phyloP scores from a whole-genome alignment of 2,329 filamentous ascomycete genomes.

The Trichoderma afroharzianum region DNA sequence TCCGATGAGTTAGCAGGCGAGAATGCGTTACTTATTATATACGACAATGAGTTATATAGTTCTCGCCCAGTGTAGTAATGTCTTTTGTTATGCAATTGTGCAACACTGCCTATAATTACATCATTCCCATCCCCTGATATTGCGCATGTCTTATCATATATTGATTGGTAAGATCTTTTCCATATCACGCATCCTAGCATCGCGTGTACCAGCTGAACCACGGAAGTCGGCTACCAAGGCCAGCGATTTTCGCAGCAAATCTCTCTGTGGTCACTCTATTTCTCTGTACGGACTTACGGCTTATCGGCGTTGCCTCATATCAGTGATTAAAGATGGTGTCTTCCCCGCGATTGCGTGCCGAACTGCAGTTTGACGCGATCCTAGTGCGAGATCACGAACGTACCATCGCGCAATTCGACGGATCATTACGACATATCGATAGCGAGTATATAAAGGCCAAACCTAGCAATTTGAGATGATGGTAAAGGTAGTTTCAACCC shows the following conservation, averaged over 20 bases:
- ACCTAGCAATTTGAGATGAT: not conserved
- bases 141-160: not conserved
- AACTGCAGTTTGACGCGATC: slow-evolving; percentile 10
- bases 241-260: not conserved
- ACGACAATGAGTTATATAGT: not conserved
- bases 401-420: not conserved
- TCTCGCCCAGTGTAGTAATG: not conserved
- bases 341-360: slow-evolving; percentile 17
- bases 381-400: not conserved
- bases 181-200: not conserved
- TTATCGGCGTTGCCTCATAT: not conserved
- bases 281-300: not conserved
- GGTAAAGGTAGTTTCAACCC: not conserved
- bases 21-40: not conserved
- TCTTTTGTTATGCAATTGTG: not conserved
- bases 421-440: not conserved
- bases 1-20: not conserved
- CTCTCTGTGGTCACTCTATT: not conserved
- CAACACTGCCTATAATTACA: slow-evolving; percentile 14
- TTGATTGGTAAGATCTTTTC: slow-evolving; percentile 1
- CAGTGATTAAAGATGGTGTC: not conserved
- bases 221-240: slow-evolving; percentile 3
- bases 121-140: not conserved
- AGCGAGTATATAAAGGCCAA: not conserved
- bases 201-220: not conserved